phyloP scores from a whole-genome alignment of 257 asterid genomes.

The Solanum dulcamara region DNA sequence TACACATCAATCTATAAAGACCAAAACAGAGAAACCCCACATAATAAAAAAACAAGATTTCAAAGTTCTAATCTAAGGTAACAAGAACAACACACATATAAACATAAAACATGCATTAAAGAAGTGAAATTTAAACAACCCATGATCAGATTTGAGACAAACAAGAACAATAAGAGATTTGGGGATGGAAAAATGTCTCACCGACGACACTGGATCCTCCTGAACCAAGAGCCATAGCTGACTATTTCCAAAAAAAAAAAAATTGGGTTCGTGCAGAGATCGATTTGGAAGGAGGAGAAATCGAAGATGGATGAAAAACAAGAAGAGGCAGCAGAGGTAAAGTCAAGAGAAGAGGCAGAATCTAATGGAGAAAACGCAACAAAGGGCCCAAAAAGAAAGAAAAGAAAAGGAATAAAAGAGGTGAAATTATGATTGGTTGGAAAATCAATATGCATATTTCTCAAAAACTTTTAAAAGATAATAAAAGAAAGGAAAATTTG shows the following conservation, averaged over 20 bases:
- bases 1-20: background rate
- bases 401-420: background rate
- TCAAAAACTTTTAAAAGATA: background rate
- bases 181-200: conserved; percentile 2
- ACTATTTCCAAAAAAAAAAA: background rate
- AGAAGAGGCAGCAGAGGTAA: background rate
- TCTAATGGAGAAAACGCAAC: background rate
- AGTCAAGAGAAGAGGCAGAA: background rate
- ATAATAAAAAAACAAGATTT: background rate
- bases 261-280: conserved; percentile 7
- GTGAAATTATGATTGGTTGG: background rate
- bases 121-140: background rate
- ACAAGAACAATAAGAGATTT: background rate
- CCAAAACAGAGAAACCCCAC: background rate
- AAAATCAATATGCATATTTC: background rate
- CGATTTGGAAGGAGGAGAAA: conserved; percentile 18
- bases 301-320: background rate
- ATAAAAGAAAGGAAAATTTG: background rate
- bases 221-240: conserved; percentile 67
- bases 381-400: background rate
- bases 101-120: background rate
- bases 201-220: conserved; percentile 90
- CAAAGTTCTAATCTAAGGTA: background rate
- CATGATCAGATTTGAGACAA: background rate
- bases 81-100: background rate